Evolutionary conservation across 164 flowering plant genomes (phyloP).

Genomic region (Macadamia integrifolia): DNA sequence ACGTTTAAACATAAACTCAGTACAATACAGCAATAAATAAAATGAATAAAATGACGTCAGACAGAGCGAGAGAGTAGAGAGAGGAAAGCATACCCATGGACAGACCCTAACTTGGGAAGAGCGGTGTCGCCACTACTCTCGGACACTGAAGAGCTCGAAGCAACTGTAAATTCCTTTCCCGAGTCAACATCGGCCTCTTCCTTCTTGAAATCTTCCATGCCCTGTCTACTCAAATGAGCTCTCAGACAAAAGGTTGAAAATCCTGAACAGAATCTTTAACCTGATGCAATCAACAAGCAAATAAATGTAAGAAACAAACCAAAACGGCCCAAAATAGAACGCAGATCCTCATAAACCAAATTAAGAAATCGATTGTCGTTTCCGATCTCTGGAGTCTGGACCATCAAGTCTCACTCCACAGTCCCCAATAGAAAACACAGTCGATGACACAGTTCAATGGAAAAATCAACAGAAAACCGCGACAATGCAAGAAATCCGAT

Average conservation of each 20-base stretch:
- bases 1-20: not conserved
- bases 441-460: too few species aligned
- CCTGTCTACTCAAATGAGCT: conserved; percentile 1
- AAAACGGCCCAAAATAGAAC: too few species aligned
- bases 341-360: too few species aligned
- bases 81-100: conserved; percentile 18
- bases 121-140: conserved; percentile 22
- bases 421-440: too few species aligned
- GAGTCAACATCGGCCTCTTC: conserved; percentile 13
- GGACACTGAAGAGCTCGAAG: conserved; percentile 22
- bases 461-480: too few species aligned
- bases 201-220: conserved; percentile 21
- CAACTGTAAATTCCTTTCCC: conserved; percentile 12
- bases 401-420: too few species aligned
- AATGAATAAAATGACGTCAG: not conserved
- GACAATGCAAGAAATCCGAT: too few species aligned
- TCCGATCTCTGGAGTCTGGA: too few species aligned
- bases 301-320: too few species aligned
- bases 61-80: not conserved
- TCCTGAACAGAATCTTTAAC: not conserved
- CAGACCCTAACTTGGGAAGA: conserved; percentile 18
- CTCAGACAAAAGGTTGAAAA: not conserved
- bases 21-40: not conserved
- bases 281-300: not conserved
- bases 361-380: too few species aligned